A percentile compares a stretch with the other conserved stretches of the same genome.
Evolutionary conservation across 495 filamentous ascomycete genomes (phyloP).

Genomic region (Amphirosellinia nigrospora): DNA sequence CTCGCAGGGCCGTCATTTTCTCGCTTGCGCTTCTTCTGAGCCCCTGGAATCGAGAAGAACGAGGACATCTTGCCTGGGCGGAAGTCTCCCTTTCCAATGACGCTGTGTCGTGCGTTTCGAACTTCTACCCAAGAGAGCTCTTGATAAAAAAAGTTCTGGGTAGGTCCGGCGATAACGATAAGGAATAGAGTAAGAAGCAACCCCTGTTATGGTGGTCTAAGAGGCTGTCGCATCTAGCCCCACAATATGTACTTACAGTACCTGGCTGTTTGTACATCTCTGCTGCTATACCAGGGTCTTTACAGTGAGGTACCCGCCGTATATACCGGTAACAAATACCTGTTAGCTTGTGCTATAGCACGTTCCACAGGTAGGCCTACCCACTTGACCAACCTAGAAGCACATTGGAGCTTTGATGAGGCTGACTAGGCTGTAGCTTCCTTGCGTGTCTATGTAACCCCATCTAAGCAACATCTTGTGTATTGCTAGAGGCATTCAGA

Average conservation of each 20-base stretch:
- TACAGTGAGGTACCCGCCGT: no score
- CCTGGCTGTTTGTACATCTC: background rate
- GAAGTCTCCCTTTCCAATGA: slow-evolving; percentile 25
- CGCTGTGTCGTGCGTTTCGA: slow-evolving; percentile 31
- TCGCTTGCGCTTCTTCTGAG: slow-evolving; percentile 81
- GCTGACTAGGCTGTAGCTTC: slow-evolving; percentile 46
- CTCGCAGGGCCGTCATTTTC: slow-evolving; percentile 34
- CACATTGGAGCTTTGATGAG: slow-evolving; percentile 25
- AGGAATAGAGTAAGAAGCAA: slow-evolving; percentile 18
- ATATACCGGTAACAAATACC: no score
- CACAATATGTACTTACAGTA: background rate
- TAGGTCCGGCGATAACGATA: slow-evolving; percentile 27
- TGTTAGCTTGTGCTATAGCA: background rate
- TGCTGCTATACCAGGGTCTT: background rate
- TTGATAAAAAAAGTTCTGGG: slow-evolving; percentile 34
- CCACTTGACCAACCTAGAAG: slow-evolving; percentile 6
- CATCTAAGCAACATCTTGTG: slow-evolving; percentile 18
- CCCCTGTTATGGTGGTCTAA: no score
- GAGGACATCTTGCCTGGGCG: slow-evolving; percentile 67
- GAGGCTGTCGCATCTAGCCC: background rate
- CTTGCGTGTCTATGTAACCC: slow-evolving; percentile 41
- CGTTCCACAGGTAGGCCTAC: background rate
- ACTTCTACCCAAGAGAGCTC: slow-evolving; percentile 31
- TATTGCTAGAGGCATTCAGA: slow-evolving; percentile 19
- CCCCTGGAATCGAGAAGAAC: slow-evolving; percentile 80